phyloP scores from a whole-genome alignment of 2,329 filamentous ascomycete genomes.

The Trichoderma harzianum region DNA sequence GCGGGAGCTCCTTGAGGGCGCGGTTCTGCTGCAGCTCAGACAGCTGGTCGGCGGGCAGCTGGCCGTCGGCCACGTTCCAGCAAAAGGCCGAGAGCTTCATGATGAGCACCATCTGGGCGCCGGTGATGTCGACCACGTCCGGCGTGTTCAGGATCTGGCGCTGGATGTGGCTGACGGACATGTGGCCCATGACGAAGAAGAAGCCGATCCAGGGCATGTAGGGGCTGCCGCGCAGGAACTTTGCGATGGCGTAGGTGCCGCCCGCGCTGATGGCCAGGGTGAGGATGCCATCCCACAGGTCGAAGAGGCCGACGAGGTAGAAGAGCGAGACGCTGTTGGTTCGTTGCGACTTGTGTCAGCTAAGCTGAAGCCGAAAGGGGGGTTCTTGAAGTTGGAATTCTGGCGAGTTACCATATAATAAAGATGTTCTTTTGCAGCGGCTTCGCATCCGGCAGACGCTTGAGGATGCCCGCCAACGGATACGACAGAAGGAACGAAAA shows the following conservation, averaged over 20 bases:
- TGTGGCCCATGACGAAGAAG: slow-evolving; percentile 89
- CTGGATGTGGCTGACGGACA: slow-evolving; percentile 84
- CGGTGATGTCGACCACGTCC: slow-evolving; percentile 78
- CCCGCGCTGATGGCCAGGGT: slow-evolving; percentile 77
- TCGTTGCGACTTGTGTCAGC: background rate
- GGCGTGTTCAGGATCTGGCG: slow-evolving; percentile 70
- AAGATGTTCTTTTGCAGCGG: slow-evolving; percentile 87
- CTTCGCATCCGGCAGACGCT: slow-evolving; percentile 80
- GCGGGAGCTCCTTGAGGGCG: slow-evolving; percentile 70
- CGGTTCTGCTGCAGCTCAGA: slow-evolving; percentile 83
- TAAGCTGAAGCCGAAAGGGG: background rate
- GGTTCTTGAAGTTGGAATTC: background rate
- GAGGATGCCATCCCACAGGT: slow-evolving; percentile 79
- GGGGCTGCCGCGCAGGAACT: slow-evolving; percentile 71
- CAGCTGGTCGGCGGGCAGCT: slow-evolving; percentile 73
- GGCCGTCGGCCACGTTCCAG: slow-evolving; percentile 96
- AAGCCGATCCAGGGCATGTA: slow-evolving; percentile 99
- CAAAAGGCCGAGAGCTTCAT: slow-evolving; percentile 98
- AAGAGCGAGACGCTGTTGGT: slow-evolving; percentile 70
- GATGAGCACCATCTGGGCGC: slow-evolving; percentile 94
- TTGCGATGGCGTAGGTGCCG: slow-evolving; percentile 78
- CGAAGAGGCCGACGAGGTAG: slow-evolving; percentile 89
- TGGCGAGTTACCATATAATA: slow-evolving; percentile 62
- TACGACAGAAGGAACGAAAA: slow-evolving; percentile 89
- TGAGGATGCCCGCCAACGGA: slow-evolving; percentile 81